Base-by-base conservation (phyloP, 129 eudicot species). In the Saposhnikovia divaricata region DNA sequence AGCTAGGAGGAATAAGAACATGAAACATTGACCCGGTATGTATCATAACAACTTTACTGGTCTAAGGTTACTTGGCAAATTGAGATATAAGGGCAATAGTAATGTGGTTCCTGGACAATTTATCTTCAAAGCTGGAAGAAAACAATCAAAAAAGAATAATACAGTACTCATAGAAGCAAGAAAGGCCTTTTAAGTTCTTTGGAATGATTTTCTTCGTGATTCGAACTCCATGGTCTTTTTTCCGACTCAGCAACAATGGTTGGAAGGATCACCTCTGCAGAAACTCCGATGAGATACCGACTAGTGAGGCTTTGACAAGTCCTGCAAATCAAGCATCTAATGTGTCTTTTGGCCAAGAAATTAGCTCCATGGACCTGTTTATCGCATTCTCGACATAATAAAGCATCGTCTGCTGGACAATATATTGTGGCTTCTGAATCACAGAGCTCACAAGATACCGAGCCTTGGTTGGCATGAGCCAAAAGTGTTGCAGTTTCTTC, bases 341-440 rank as follows among this genome's bases (percentile, higher is more conserved):
- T 81, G 53, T 89, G 90, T 59, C 93, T 85, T 48, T 63, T 85
- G 28, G 93, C 93, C 31, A 89, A 45, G 85, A 89, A 87, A 79
- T 89, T 89, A 11, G 90, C 90, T 14, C 86, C 75, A 18, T 85
- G 89, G 6, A 89, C 90, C 37, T 78, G 25, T 78, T 78, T 81
- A 66, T 89, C 89, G 48, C 93, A 89, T 70, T 81, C 78, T 72
- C 77, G 72, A 80, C 90, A 89, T 16, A 89, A 65, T 80, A 75
- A 89, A 2, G 90, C 89, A 1, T 87, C 83, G 28, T 89, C 93
- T 0, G 90, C 90, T 74, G 85, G 86, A 47, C 90, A 89, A 77
- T 83, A 87, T 11, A 89, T 40, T 4, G 85, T 70, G 25, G 87
- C 90, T 47, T 72, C 78, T 61, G 86, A 83, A 47, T 79, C 51